Evolutionary conservation across 2,329 filamentous ascomycete genomes (phyloP).

Genomic region (Sporothrix pallida): DNA sequence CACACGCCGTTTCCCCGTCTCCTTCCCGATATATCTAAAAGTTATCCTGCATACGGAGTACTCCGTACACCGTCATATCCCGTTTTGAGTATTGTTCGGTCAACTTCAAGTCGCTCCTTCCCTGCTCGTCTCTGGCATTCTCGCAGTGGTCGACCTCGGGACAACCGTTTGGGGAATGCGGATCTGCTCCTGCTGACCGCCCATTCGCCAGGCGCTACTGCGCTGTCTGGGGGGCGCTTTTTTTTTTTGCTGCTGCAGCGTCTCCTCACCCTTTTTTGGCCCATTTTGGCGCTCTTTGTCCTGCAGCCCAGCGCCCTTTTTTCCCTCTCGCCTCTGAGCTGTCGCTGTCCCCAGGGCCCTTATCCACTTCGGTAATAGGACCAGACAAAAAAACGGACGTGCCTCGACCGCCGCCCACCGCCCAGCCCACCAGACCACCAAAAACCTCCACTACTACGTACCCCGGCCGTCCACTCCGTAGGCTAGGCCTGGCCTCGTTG

Average conservation of each 20-base stretch:
- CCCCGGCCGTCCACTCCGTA: conserved; percentile 7
- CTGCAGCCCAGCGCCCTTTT: conserved; percentile 20
- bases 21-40: neutral
- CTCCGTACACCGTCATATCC: too few relatives aligned
- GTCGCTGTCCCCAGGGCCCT: neutral
- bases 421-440: conserved; percentile 1
- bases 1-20: neutral
- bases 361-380: conserved; percentile 24
- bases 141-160: conserved; percentile 26
- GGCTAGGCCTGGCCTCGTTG: neutral
- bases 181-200: conserved; percentile 23
- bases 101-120: conserved; percentile 10
- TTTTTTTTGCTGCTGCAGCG: conserved; percentile 8
- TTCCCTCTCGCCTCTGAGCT: neutral
- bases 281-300: conserved; percentile 18
- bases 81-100: neutral
- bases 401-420: conserved; percentile 18
- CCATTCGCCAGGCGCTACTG: conserved; percentile 23
- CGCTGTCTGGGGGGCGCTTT: neutral
- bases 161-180: conserved; percentile 25
- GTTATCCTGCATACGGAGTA: too few relatives aligned
- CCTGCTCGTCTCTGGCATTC: conserved; percentile 16
- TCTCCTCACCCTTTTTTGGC: neutral
- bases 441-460: conserved; percentile 17
- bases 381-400: conserved; percentile 17